Evolutionary conservation across 179 eudicot species (phyloP), one percentile per base, ranked within the genome.

Genomic region (Drosera spatulata): DNA sequence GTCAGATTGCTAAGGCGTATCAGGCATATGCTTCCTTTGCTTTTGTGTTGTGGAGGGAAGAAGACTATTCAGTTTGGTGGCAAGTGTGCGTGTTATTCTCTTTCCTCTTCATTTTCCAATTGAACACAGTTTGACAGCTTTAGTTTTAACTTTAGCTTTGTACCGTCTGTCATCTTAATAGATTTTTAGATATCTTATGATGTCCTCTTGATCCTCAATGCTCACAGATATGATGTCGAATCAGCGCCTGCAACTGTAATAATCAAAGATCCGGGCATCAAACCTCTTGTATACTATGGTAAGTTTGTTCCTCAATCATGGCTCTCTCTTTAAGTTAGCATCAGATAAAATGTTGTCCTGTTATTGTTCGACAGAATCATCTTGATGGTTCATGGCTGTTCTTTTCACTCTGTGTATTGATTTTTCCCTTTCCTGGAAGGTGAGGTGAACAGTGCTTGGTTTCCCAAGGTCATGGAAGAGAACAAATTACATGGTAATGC

Each of bases 11-110:
- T 71, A 76, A 72, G 71, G 64, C 64, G 8, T 91, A 91, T 75
- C 79, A 80, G 74, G 66, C 82, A 69, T 88, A 84, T 78, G 87
- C 96, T 54, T 69, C 87, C 61, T 91, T 91, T 79, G 96, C 95
- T 13, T 84, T 75, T 69, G 84, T 85, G 48, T 72, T 82, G 60
- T 88, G 96, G 96, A 74, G 74, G 67, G 96, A 91, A 65, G 89
- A 80, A 61, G 96, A 91, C 41, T 71, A 80, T 68, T 72, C 89
- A 42, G 61, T 72, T 61, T 91, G 98, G 97, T 84, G 80, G 81
- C 73, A 82, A 51, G 70, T 68, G 94, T 90, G 80, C 51, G 88
- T 74, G 50, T 15, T 68, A 55, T 50, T 63, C 42, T 61, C 58
- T 44, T n/a, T n/a, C n/a, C n/a, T 50, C 13, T 61, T 56, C 13